Evolutionary conservation across 2,329 filamentous ascomycete species (phyloP).

Genomic region (Lecanoromycetidae sp.): DNA sequence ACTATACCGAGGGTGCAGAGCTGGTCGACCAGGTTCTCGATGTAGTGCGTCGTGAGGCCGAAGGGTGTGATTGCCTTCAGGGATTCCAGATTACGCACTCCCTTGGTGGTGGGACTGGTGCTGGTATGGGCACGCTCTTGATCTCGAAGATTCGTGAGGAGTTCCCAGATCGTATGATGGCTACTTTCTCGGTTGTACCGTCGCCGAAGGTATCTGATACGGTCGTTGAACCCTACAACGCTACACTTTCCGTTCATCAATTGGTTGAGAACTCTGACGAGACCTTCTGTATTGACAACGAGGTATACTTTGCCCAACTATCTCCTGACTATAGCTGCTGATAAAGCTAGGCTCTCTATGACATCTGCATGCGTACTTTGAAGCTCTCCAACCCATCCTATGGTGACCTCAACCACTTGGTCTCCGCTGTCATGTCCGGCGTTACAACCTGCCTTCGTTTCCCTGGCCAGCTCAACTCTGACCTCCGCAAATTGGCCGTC

Average conservation of each 20-base stretch:
- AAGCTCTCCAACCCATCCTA: constrained; percentile 99
- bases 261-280: constrained; percentile 99
- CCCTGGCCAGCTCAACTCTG: constrained; percentile 99
- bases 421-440: constrained; percentile 98
- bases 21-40: constrained; percentile 96
- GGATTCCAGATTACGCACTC: constrained; percentile 99
- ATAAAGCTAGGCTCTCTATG: constrained; percentile 66
- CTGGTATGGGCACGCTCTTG: constrained; percentile 98
- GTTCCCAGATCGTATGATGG: constrained; percentile 99
- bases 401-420: constrained; percentile 97
- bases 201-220: constrained; percentile 99
- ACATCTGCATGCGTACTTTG: constrained; percentile 99
- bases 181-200: constrained; percentile 96
- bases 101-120: constrained; percentile 98
- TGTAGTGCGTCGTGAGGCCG: constrained; percentile 95
- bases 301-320: constrained; percentile 40
- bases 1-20: constrained; percentile 99
- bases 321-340: constrained; percentile 7
- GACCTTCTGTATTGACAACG: constrained; percentile 99
- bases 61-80: constrained; percentile 98
- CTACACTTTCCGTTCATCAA: constrained; percentile 96
- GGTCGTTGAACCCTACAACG: constrained; percentile 99
- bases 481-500: constrained; percentile 97
- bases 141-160: constrained; percentile 99
- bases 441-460: constrained; percentile 98